These are phyloP conservation scores for Didymosphaeria variabile DNA, from an alignment of 2,329 filamentous ascomycete species.

Conservation along the genomic window DNA sequence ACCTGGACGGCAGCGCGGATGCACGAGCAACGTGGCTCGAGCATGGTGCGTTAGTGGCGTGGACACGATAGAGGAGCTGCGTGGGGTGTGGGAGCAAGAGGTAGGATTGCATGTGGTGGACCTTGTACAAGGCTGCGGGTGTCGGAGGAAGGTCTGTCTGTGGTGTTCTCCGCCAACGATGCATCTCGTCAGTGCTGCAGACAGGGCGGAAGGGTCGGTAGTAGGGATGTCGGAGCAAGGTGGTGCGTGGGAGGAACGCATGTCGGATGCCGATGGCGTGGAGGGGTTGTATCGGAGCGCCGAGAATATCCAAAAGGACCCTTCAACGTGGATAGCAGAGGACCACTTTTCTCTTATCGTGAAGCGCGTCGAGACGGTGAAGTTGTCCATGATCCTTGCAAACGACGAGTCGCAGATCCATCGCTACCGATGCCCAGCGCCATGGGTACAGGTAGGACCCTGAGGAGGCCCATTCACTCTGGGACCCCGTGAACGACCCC, in stretches of 20 bases:
- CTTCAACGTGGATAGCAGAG: not conserved
- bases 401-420: not conserved
- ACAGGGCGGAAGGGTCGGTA: not conserved
- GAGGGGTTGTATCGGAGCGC: not conserved
- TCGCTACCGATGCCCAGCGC: slow-evolving; percentile 14
- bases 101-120: not conserved
- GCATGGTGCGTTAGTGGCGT: not conserved
- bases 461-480: slow-evolving; percentile 5
- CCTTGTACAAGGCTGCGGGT: not conserved
- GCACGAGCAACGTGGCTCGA: not conserved
- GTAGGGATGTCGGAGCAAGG: not conserved
- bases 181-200: not conserved
- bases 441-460: slow-evolving; percentile 8
- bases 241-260: not conserved
- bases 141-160: not conserved
- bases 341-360: not conserved
- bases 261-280: not conserved
- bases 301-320: not conserved
- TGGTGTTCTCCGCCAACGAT: not conserved
- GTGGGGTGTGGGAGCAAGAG: too few species aligned
- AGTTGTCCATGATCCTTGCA: not conserved
- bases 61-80: not conserved
- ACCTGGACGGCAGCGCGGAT: not conserved
- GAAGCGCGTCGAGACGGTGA: not conserved
- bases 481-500: not conserved